Percentiles rank a stretch among this genome's conserved stretches.
phyloP scores from a whole-genome alignment of 768 basidiomycete genomes.

The Leucocoprinus leucothites region DNA sequence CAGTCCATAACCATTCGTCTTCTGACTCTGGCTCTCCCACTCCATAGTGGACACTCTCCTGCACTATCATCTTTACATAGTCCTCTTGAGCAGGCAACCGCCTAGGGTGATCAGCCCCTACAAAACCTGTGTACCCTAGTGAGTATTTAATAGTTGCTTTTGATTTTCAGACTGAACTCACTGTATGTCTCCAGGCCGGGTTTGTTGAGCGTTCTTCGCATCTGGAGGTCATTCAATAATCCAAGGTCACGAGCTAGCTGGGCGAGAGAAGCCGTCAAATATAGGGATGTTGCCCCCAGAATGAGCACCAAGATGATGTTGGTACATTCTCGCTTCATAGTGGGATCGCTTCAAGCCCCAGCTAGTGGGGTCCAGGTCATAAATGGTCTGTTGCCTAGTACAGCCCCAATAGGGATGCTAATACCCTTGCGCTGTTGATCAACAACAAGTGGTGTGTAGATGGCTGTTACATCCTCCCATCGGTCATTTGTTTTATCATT shows the following conservation, averaged over 20 bases:
- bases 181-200: slow-evolving; percentile 3
- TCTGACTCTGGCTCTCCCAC: slow-evolving; percentile 23
- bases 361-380: background rate
- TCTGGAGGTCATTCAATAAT: background rate
- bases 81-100: slow-evolving; percentile 24
- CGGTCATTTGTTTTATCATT: too few species aligned
- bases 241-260: slow-evolving; percentile 3
- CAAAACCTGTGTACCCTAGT: slow-evolving; percentile 18
- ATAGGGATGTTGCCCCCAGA: slow-evolving; percentile 1
- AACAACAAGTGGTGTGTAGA: background rate
- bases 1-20: slow-evolving; percentile 28
- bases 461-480: background rate
- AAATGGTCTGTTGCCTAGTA: background rate
- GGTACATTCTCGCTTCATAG: background rate
- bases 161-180: background rate
- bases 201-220: slow-evolving; percentile 2
- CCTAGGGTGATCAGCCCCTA: slow-evolving; percentile 25
- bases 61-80: slow-evolving; percentile 23
- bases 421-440: background rate
- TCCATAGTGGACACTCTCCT: slow-evolving; percentile 28
- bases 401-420: background rate
- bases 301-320: background rate
- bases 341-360: background rate
- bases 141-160: background rate
- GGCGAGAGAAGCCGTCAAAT: slow-evolving; percentile 3